A percentile compares a stretch with the other conserved stretches of the same genome.
phyloP scores from a whole-genome alignment of 2,329 filamentous ascomycete genomes.

The Cladosporium sp. region DNA sequence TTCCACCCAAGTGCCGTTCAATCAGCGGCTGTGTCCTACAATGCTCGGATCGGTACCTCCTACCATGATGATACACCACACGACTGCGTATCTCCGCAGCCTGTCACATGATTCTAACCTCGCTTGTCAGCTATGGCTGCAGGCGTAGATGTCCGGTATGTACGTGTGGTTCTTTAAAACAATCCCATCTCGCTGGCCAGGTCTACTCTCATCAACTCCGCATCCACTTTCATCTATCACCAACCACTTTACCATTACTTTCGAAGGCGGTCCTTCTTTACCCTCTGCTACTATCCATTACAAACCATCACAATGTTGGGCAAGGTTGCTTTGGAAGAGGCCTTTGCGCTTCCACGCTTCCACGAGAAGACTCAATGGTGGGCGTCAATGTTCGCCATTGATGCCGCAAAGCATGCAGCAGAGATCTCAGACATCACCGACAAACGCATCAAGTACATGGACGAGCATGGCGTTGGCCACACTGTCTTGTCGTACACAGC shows the following conservation, averaged over 20 bases:
- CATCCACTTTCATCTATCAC: too few relatives aligned
- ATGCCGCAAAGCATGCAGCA: slow-evolving; percentile 53
- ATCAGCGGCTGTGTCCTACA: too few relatives aligned
- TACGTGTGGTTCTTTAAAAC: background rate
- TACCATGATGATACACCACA: background rate
- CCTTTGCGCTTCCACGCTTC: slow-evolving; percentile 57
- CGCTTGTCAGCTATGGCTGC: background rate
- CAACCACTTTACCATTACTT: background rate
- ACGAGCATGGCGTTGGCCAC: slow-evolving; percentile 45
- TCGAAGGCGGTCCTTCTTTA: background rate
- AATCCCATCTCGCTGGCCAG: background rate
- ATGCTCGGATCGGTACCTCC: background rate
- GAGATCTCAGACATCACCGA: slow-evolving; percentile 52
- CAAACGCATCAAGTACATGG: slow-evolving; percentile 40
- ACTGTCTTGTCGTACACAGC: slow-evolving; percentile 47
- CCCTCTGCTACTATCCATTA: background rate
- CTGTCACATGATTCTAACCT: background rate
- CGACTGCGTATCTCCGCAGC: background rate
- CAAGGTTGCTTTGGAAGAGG: slow-evolving; percentile 60
- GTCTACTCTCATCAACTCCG: background rate
- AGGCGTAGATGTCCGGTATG: background rate
- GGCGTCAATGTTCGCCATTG: slow-evolving; percentile 57
- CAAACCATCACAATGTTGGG: slow-evolving; percentile 45
- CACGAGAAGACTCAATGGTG: slow-evolving; percentile 58
- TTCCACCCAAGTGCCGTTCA: too few relatives aligned